Percentiles rank a stretch among this genome's conserved stretches.
Conservation (phyloP, 73 alveolate genomes). For the Paramecium pentaurelia region DNA sequence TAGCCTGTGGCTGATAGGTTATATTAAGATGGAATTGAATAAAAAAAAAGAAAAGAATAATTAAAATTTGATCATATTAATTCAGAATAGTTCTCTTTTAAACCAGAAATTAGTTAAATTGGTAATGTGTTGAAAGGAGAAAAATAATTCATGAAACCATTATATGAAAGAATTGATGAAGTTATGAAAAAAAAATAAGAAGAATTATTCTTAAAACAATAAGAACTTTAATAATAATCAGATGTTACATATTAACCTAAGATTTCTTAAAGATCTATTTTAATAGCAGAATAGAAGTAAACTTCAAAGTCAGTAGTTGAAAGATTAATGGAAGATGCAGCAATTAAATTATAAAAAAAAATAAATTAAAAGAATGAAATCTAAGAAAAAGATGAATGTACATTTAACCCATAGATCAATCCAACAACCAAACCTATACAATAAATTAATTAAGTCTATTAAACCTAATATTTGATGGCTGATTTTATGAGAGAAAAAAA, state of each 20-base stretch:
- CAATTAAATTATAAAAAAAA: constrained; percentile 33
- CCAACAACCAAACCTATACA: constrained; percentile 29
- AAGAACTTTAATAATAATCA: constrained; percentile 1
- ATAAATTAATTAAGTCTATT: not conserved
- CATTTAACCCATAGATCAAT: constrained; percentile 53
- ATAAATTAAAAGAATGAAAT: not conserved
- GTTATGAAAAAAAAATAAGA: constrained; percentile 57
- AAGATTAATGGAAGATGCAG: constrained; percentile 59
- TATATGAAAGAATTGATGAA: constrained; percentile 56
- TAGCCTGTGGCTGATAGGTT: constrained; percentile 54
- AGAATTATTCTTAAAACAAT: not conserved
- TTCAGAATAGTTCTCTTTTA: constrained; percentile 45
- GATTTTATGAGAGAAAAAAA: constrained; percentile 58
- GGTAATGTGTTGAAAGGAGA: constrained; percentile 48
- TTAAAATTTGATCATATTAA: constrained; percentile 32
- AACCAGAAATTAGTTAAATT: constrained; percentile 29
- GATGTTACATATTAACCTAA: constrained; percentile 49
- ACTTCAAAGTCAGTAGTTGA: constrained; percentile 39
- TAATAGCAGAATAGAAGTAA: constrained; percentile 38
- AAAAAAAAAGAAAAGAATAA: constrained; percentile 43
- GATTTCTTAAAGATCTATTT: constrained; percentile 22
- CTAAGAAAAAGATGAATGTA: constrained; percentile 33
- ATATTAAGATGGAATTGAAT: constrained; percentile 50
- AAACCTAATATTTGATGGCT: constrained; percentile 55
- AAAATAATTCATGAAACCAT: constrained; percentile 33